Conservation (phyloP, 352 stramenopile genomes). For the Phytophthora syringae region DNA sequence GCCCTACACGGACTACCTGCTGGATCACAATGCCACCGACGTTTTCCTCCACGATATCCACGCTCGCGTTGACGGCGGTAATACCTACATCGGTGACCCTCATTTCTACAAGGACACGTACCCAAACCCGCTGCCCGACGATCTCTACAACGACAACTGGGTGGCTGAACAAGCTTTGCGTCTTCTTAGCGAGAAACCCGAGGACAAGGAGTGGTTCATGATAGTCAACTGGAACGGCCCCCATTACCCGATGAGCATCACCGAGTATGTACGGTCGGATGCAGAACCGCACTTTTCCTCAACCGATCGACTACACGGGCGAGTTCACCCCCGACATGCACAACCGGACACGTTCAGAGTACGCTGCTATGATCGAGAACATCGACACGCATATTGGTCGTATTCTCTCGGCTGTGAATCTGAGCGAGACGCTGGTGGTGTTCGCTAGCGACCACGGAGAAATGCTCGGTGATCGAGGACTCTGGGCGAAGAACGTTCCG, state of each 20-base stretch:
- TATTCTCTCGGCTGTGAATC: slow-evolving; percentile 36
- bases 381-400: slow-evolving; percentile 40
- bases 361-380: slow-evolving; percentile 46
- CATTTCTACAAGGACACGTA: slow-evolving; percentile 38
- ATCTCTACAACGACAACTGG: slow-evolving; percentile 44
- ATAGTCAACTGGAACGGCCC: slow-evolving; percentile 48
- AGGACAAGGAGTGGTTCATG: slow-evolving; percentile 40
- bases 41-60: slow-evolving; percentile 34
- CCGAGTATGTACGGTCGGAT: slow-evolving; percentile 38
- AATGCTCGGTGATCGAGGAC: slow-evolving; percentile 37
- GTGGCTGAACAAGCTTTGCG: slow-evolving; percentile 32
- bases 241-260: slow-evolving; percentile 46
- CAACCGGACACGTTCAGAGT: slow-evolving; percentile 38
- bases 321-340: slow-evolving; percentile 39
- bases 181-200: slow-evolving; percentile 24
- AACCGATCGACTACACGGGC: slow-evolving; percentile 35
- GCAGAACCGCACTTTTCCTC: slow-evolving; percentile 32
- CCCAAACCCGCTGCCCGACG: slow-evolving; percentile 31
- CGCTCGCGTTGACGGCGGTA: slow-evolving; percentile 23
- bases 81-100: slow-evolving; percentile 29
- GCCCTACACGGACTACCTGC: slow-evolving; percentile 41
- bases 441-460: slow-evolving; percentile 44
- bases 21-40: slow-evolving; percentile 32
- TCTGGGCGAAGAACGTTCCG: slow-evolving; percentile 38
- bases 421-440: slow-evolving; percentile 39